These are phyloP conservation scores for Salinomyces thailandicus DNA, from an alignment of 2,329 filamentous ascomycete genomes.

Conservation along the genomic window DNA sequence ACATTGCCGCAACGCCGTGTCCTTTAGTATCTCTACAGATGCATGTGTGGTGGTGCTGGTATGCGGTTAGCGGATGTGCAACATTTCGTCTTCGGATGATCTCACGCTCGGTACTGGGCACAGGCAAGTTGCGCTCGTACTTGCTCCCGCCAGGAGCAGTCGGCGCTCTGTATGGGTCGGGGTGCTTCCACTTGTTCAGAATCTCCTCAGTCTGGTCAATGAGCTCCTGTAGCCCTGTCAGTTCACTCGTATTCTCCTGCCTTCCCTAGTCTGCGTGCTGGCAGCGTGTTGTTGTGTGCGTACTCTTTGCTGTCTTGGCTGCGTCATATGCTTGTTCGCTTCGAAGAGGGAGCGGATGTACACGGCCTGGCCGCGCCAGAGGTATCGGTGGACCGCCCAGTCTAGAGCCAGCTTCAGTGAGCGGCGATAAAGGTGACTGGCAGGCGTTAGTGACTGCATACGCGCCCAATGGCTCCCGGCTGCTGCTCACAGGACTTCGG, in stretches of 20 bases:
- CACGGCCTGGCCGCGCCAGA: constrained; percentile 92
- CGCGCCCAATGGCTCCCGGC: constrained; percentile 4
- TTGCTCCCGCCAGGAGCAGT: constrained; percentile 94
- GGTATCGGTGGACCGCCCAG: constrained; percentile 84
- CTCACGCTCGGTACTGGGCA: constrained; percentile 68
- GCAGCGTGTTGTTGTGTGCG: constrained; percentile 14
- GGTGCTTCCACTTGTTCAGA: constrained; percentile 92
- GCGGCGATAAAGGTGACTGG: constrained; percentile 71
- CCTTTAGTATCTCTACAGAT: constrained; percentile 24
- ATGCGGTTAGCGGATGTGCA: neutral
- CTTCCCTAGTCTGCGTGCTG: neutral
- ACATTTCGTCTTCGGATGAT: no score
- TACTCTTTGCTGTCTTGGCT: constrained; percentile 81
- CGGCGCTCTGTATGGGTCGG: constrained; percentile 80
- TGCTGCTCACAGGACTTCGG: constrained; percentile 21
- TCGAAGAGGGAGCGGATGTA: constrained; percentile 95
- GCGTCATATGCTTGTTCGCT: constrained; percentile 73
- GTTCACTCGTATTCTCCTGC: neutral
- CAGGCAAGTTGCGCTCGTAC: constrained; percentile 85
- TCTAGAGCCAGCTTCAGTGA: constrained; percentile 87
- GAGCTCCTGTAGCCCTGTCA: constrained; percentile 51
- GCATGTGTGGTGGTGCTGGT: constrained; percentile 43
- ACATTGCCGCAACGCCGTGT: constrained; percentile 11
- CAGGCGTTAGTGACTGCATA: constrained; percentile 4
- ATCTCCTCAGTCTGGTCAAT: constrained; percentile 81